Conservation (phyloP, 2,329 filamentous ascomycete genomes). For the Neopestalotiopsis clavispora region DNA sequence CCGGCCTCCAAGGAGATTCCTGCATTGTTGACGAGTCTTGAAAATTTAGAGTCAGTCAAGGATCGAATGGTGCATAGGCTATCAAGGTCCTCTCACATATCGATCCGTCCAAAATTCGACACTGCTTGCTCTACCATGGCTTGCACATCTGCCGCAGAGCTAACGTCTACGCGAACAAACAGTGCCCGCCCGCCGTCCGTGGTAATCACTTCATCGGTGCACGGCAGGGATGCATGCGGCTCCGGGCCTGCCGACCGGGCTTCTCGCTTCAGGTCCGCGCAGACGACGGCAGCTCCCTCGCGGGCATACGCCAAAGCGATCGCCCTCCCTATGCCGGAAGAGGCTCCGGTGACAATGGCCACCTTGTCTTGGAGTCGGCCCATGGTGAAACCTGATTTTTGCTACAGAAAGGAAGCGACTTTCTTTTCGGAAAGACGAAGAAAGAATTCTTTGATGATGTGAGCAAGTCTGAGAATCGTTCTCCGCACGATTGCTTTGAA, state of each 20-base stretch:
- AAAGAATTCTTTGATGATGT: no score
- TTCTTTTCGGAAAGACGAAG: neutral
- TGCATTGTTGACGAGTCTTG: conserved; percentile 53
- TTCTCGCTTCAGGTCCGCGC: conserved; percentile 41
- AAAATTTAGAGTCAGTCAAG: neutral
- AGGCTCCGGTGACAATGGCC: conserved; percentile 50
- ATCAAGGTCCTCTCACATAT: neutral
- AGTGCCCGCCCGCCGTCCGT: neutral
- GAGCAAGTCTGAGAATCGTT: no score
- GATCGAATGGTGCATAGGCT: neutral
- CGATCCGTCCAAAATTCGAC: neutral
- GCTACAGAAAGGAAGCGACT: no score
- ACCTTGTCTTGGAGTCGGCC: conserved; percentile 38
- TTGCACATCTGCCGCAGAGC: neutral
- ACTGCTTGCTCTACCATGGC: neutral
- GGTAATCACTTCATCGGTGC: neutral
- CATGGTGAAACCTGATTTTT: neutral
- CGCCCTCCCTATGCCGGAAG: conserved; percentile 50
- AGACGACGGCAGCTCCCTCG: conserved; percentile 48
- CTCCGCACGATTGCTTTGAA: no score
- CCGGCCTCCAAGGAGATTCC: conserved; percentile 45
- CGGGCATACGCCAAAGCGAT: conserved; percentile 46
- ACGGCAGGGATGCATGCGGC: neutral
- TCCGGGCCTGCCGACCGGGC: conserved; percentile 24
- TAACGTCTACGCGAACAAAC: neutral